These are phyloP conservation scores for Fusarium sp. DNA, from an alignment of 2,329 filamentous ascomycete species.

Conservation along the genomic window DNA sequence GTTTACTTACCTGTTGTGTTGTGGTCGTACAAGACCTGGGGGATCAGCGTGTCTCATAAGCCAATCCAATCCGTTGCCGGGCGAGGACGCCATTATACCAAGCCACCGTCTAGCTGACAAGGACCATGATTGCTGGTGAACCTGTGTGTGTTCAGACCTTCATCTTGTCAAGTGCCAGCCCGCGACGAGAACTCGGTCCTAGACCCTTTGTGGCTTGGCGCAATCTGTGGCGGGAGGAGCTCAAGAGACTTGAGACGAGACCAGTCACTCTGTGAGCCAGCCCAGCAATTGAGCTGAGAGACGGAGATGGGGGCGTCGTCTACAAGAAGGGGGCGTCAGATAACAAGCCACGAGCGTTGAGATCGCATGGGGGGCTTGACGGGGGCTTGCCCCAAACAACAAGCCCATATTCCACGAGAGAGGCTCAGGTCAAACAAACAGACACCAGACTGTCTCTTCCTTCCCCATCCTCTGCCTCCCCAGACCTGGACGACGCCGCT, in stretches of 20 bases:
- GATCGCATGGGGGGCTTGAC: constrained; percentile 19
- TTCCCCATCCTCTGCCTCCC: not conserved
- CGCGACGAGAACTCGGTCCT: not conserved
- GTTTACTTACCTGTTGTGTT: not conserved
- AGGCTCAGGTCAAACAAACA: not conserved
- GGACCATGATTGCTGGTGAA: not conserved
- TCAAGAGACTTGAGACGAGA: constrained; percentile 11
- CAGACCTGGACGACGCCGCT: not conserved
- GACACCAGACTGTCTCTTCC: not conserved
- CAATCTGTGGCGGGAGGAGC: constrained; percentile 6
- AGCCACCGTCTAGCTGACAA: not conserved
- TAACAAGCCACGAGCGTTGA: constrained; percentile 37
- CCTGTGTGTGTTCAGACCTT: constrained; percentile 18
- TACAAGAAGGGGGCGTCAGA: constrained; percentile 27
- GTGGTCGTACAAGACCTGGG: not conserved
- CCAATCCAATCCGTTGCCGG: not conserved
- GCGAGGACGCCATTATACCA: constrained; percentile 3
- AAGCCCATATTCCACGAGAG: not conserved
- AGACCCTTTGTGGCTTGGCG: constrained; percentile 1
- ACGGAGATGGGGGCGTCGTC: constrained; percentile 12
- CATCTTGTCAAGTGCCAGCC: constrained; percentile 28
- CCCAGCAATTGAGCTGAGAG: not conserved
- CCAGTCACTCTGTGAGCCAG: not conserved
- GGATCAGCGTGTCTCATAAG: not conserved
- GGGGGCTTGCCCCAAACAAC: not conserved